Conservation (phyloP, 768 basidiomycete species). For the Peribolospora kevripleyi region DNA sequence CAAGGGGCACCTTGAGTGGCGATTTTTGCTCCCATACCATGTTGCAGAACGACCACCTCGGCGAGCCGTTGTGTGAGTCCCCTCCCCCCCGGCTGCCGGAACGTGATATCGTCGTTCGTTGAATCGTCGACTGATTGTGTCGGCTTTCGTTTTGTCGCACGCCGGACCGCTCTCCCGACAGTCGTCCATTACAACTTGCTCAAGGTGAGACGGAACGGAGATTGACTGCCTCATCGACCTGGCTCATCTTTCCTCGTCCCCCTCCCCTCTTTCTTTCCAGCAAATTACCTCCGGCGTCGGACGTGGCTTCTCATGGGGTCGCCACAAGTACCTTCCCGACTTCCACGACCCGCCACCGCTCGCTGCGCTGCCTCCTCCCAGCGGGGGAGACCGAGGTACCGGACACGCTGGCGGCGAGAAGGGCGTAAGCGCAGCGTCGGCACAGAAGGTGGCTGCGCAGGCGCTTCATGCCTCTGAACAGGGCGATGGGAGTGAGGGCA, state of each 20-base stretch:
- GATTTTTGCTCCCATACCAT: slow-evolving; percentile 17
- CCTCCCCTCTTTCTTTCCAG: not conserved
- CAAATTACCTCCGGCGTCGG: slow-evolving; percentile 6
- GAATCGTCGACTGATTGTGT: not conserved
- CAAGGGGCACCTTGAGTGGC: slow-evolving; percentile 13
- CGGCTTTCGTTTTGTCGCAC: not conserved
- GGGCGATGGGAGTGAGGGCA: not conserved
- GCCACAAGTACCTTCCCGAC: not conserved
- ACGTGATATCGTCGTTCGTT: slow-evolving; percentile 2
- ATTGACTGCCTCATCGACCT: not conserved
- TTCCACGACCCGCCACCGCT: not conserved
- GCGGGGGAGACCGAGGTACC: not conserved
- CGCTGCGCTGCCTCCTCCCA: slow-evolving; percentile 3
- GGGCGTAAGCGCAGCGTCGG: slow-evolving; percentile 1
- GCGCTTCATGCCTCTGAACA: not conserved
- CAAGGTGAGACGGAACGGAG: slow-evolving; percentile 18
- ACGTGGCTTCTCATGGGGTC: slow-evolving; percentile 14
- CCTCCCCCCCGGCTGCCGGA: not conserved
- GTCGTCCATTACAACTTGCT: slow-evolving; percentile 24
- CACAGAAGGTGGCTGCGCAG: slow-evolving; percentile 2
- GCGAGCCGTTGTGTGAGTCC: slow-evolving; percentile 14
- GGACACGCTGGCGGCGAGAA: slow-evolving; percentile 1
- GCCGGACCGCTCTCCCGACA: slow-evolving; percentile 3
- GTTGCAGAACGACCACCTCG: slow-evolving; percentile 20
- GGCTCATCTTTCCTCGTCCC: not conserved